Evolutionary conservation across 257 asterid genomes (phyloP).

Genomic region (Solanum lycopersicoides): DNA sequence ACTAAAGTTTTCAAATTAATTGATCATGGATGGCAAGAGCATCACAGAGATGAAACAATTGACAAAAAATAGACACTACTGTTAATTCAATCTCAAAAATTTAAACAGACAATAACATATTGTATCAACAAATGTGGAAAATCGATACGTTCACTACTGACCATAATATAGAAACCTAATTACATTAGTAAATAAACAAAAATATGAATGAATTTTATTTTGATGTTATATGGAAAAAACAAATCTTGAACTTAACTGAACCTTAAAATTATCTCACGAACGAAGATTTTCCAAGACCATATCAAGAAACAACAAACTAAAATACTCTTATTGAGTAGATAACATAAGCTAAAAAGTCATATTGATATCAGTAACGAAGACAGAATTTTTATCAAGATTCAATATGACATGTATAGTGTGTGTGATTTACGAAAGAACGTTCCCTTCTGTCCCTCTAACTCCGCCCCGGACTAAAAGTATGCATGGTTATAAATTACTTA

Average conservation of each 20-base stretch:
- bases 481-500: conserved; percentile 10
- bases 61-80: background rate
- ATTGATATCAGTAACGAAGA: background rate
- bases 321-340: background rate
- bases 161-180: background rate
- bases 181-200: background rate
- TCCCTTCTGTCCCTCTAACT: background rate
- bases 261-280: background rate
- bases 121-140: background rate
- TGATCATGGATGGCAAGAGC: background rate
- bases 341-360: background rate
- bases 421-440: background rate
- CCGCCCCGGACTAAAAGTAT: background rate
- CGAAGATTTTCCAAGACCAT: background rate
- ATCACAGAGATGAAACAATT: background rate
- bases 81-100: background rate
- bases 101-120: background rate
- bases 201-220: background rate
- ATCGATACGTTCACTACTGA: background rate
- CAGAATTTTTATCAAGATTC: background rate
- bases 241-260: background rate
- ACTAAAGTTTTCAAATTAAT: background rate
- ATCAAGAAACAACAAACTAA: background rate
- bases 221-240: background rate
- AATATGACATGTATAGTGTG: background rate